Conservation (phyloP, 371 early-diverging fungal genomes). For the Mucor lusitanicus region DNA sequence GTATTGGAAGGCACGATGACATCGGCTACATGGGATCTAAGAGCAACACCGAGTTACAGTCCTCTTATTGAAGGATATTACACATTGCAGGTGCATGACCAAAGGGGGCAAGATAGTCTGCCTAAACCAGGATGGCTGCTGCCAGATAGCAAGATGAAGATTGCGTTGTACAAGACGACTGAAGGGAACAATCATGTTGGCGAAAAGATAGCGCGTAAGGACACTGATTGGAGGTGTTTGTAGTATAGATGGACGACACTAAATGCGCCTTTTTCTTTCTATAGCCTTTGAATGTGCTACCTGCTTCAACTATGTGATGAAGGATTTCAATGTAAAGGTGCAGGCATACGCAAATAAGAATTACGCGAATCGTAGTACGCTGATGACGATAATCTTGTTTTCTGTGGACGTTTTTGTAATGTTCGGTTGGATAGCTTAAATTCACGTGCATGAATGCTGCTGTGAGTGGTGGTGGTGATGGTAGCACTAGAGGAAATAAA, state of each 20-base stretch:
- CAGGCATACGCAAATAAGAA: neutral
- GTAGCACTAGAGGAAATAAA: neutral
- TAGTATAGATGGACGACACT: too few species aligned
- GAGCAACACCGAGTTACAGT: constrained; percentile 10
- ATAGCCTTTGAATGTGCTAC: constrained; percentile 8
- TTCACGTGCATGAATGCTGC: neutral
- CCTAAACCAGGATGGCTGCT: constrained; percentile 20
- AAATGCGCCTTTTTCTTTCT: too few species aligned
- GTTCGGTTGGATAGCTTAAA: constrained; percentile 1
- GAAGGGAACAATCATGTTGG: constrained; percentile 13
- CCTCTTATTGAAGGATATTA: constrained; percentile 20
- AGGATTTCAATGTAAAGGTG: neutral
- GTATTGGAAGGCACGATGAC: constrained; percentile 14
- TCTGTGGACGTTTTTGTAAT: neutral
- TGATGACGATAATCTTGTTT: neutral
- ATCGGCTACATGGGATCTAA: constrained; percentile 18
- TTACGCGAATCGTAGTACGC: neutral
- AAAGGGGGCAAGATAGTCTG: constrained; percentile 13
- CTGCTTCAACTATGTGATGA: constrained; percentile 12
- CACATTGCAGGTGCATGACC: constrained; percentile 19
- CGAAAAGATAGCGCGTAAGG: constrained; percentile 7
- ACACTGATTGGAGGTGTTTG: neutral
- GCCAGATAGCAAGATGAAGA: constrained; percentile 12
- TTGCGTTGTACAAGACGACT: constrained; percentile 15
- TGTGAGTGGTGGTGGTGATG: neutral